Conservation (phyloP, 345 rosid genomes). For the Erysimum cheiranthoides region DNA sequence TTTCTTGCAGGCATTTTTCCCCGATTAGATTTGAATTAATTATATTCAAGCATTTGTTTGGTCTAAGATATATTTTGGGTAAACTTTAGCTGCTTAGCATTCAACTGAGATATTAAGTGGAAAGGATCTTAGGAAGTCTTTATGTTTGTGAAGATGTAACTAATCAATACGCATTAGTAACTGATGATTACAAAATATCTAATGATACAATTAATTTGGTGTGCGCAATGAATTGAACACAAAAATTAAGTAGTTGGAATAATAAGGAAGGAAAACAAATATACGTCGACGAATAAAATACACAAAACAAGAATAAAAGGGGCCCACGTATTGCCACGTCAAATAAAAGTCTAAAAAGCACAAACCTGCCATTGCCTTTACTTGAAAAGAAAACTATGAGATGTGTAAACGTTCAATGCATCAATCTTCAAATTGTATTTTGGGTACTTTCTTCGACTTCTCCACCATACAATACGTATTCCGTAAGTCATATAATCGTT, state of each 20-base stretch:
- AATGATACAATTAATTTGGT: background rate
- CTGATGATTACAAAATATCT: background rate
- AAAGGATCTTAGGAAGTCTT: conserved; percentile 14
- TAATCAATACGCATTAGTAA: conserved; percentile 16
- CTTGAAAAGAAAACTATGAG: conserved; percentile 25
- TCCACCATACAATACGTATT: conserved; percentile 35
- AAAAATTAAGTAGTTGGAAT: background rate
- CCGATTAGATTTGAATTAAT: background rate
- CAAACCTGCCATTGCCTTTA: conserved; percentile 39
- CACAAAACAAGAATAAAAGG: conserved; percentile 22
- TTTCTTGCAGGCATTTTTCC: background rate
- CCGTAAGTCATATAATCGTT: conserved; percentile 28
- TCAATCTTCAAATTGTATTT: conserved; percentile 31
- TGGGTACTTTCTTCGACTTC: conserved; percentile 30
- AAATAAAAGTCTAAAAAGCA: conserved; percentile 26
- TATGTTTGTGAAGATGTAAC: background rate
- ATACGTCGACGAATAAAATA: conserved; percentile 19
- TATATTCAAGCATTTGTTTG: background rate
- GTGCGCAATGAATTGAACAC: background rate
- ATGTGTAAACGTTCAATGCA: conserved; percentile 42
- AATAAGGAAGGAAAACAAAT: conserved; percentile 16
- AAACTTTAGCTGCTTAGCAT: background rate
- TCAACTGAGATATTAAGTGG: background rate
- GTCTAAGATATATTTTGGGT: background rate
- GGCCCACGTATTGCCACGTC: conserved; percentile 30